phyloP scores from a whole-genome alignment of 345 rosid genomes.

The Moringa oleifera region DNA sequence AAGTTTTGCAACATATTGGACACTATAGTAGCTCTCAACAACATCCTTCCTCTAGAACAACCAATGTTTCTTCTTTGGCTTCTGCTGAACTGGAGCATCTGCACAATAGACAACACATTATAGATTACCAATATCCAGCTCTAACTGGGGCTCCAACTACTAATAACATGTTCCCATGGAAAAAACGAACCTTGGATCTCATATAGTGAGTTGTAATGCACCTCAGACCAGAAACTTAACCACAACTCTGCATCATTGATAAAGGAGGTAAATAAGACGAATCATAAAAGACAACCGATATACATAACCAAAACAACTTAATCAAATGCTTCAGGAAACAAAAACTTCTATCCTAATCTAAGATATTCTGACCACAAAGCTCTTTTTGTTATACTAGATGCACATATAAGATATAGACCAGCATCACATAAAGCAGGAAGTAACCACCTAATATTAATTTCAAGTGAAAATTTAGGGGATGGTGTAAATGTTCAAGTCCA shows the following conservation, averaged over 20 bases:
- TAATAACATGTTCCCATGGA: not conserved
- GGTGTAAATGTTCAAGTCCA: not conserved
- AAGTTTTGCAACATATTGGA: not conserved
- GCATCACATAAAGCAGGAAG: not conserved
- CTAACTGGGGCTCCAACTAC: not conserved
- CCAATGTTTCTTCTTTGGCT: slow-evolving; percentile 93
- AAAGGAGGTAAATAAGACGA: not conserved
- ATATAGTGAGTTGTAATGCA: slow-evolving; percentile 92
- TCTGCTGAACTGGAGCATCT: slow-evolving; percentile 64
- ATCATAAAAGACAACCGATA: not conserved
- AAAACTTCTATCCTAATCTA: too few species aligned
- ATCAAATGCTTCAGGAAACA: not conserved
- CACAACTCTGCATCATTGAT: slow-evolving; percentile 67
- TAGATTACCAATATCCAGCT: slow-evolving; percentile 4
- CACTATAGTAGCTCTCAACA: not conserved
- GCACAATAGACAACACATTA: slow-evolving; percentile 14
- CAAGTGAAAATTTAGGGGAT: not conserved
- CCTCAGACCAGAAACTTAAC: slow-evolving; percentile 99
- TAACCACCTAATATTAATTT: not conserved
- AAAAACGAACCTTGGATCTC: slow-evolving; percentile 63
- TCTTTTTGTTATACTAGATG: too few species aligned
- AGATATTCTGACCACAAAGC: too few species aligned
- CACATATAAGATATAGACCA: not conserved
- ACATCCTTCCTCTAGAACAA: slow-evolving; percentile 48
- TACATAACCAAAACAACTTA: not conserved